Percentiles rank a stretch among this genome's conserved stretches.
phyloP scores from a whole-genome alignment of 2,329 filamentous ascomycete genomes.

The Fusarium nanum region DNA sequence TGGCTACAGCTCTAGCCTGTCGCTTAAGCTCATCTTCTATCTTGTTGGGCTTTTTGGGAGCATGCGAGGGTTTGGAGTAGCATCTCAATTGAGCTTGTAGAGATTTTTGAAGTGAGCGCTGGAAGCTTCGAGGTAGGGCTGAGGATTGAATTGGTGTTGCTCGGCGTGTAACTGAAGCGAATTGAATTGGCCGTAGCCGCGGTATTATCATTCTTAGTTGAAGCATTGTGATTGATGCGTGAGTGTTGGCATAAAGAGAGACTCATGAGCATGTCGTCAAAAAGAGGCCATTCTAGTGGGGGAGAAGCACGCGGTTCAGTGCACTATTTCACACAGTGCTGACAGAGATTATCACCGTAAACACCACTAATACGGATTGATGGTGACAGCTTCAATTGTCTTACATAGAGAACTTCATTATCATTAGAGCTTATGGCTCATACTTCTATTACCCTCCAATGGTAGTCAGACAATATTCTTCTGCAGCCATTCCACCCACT shows the following conservation, averaged over 20 bases:
- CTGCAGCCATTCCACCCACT: slow-evolving; percentile 88
- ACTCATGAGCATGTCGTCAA: slow-evolving; percentile 21
- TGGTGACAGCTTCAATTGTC: slow-evolving; percentile 19
- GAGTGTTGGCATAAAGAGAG: slow-evolving; percentile 12
- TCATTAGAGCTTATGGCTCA: slow-evolving; percentile 20
- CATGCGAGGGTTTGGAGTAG: slow-evolving; percentile 38
- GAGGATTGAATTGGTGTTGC: not conserved
- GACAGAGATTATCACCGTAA: not conserved
- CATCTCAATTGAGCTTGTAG: slow-evolving; percentile 43
- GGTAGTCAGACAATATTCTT: slow-evolving; percentile 60
- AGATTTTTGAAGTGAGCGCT: slow-evolving; percentile 41
- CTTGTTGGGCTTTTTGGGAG: slow-evolving; percentile 24
- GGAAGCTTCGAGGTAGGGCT: slow-evolving; percentile 29
- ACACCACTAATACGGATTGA: not conserved
- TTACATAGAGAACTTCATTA: not conserved
- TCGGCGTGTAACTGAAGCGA: slow-evolving; percentile 3
- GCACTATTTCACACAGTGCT: slow-evolving; percentile 18
- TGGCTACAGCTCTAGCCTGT: slow-evolving; percentile 45
- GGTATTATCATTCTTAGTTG: slow-evolving; percentile 37
- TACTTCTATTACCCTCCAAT: not conserved
- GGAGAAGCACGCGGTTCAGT: not conserved
- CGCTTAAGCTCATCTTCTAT: slow-evolving; percentile 45
- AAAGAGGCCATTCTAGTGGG: slow-evolving; percentile 25
- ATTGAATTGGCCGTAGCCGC: slow-evolving; percentile 36
- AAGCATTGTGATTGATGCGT: slow-evolving; percentile 31